These are phyloP conservation scores for Huiozyma naganishii DNA, from an alignment of 805 yeast species.

Conservation along the genomic window DNA sequence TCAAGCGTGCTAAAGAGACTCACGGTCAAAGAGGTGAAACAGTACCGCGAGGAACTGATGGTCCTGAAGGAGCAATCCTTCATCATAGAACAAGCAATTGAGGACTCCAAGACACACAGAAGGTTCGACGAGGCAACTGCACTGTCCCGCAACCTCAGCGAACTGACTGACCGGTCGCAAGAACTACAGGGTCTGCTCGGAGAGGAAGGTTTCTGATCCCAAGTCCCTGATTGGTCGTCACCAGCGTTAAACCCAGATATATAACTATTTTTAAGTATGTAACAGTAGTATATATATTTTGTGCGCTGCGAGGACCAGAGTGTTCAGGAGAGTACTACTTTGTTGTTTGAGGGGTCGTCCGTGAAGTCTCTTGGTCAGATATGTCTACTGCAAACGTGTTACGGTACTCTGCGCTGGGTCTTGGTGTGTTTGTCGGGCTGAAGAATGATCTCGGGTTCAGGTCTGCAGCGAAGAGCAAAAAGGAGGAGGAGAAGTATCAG, in stretches of 20 bases:
- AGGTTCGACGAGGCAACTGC: slow-evolving; percentile 67
- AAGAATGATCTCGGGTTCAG: slow-evolving; percentile 67
- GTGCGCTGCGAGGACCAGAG: too few species aligned
- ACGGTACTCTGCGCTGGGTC: slow-evolving; percentile 84
- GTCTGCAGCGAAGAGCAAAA: slow-evolving; percentile 45
- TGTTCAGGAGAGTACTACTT: too few species aligned
- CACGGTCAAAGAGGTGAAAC: slow-evolving; percentile 45
- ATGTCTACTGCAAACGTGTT: slow-evolving; percentile 55
- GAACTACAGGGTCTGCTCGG: slow-evolving; percentile 45
- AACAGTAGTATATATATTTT: too few species aligned
- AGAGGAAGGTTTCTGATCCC: slow-evolving; percentile 32
- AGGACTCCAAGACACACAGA: slow-evolving; percentile 51
- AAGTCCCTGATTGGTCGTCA: too few species aligned
- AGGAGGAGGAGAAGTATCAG: slow-evolving; percentile 47
- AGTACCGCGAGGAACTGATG: slow-evolving; percentile 63
- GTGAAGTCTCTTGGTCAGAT: background rate
- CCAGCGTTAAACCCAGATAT: too few species aligned
- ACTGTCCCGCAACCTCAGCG: slow-evolving; percentile 46
- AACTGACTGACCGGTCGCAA: slow-evolving; percentile 40
- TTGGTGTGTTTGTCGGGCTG: slow-evolving; percentile 85
- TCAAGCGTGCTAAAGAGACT: slow-evolving; percentile 25
- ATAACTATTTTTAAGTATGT: too few species aligned
- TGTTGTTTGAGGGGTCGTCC: too few species aligned
- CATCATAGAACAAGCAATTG: slow-evolving; percentile 54
- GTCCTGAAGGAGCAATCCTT: slow-evolving; percentile 79